Percentiles rank a stretch among this genome's conserved stretches.
These are phyloP conservation scores for Apiospora saccharicola DNA, from an alignment of 2,329 filamentous ascomycete genomes.

Conservation along the genomic window DNA sequence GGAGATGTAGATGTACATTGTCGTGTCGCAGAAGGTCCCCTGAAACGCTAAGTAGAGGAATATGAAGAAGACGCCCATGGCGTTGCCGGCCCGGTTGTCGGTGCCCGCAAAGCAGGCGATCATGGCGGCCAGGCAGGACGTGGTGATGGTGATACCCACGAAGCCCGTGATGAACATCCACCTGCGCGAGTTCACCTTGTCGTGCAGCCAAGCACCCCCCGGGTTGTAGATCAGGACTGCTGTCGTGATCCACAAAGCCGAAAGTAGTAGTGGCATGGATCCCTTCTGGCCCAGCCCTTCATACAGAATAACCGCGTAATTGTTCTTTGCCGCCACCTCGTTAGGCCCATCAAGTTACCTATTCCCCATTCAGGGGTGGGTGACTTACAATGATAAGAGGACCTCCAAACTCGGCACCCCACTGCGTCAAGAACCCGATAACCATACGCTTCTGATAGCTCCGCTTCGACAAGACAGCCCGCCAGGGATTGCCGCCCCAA, in stretches of 20 bases:
- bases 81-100: conserved; percentile 47
- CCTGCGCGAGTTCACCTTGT: conserved; percentile 56
- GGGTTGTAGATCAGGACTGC: conserved; percentile 58
- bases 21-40: conserved; percentile 49
- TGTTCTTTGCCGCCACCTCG: conserved; percentile 45
- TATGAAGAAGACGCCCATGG: conserved; percentile 51
- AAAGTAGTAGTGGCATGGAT: conserved; percentile 49
- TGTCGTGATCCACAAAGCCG: conserved; percentile 51
- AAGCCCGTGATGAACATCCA: conserved; percentile 50
- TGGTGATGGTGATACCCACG: conserved; percentile 49
- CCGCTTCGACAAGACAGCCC: conserved; percentile 53
- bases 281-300: conserved; percentile 48
- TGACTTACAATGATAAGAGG: conserved; percentile 56
- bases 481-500: conserved; percentile 51
- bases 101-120: conserved; percentile 47
- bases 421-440: conserved; percentile 60
- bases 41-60: conserved; percentile 58
- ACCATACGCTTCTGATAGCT: conserved; percentile 59
- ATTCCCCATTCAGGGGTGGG: neutral
- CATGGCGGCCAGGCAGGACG: conserved; percentile 44
- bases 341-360: neutral
- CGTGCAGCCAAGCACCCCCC: conserved; percentile 55
- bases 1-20: conserved; percentile 49
- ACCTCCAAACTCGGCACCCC: conserved; percentile 60
- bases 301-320: conserved; percentile 48